Evolutionary conservation across 768 basidiomycete species (phyloP).

Genomic region (Agrocybe pediades): DNA sequence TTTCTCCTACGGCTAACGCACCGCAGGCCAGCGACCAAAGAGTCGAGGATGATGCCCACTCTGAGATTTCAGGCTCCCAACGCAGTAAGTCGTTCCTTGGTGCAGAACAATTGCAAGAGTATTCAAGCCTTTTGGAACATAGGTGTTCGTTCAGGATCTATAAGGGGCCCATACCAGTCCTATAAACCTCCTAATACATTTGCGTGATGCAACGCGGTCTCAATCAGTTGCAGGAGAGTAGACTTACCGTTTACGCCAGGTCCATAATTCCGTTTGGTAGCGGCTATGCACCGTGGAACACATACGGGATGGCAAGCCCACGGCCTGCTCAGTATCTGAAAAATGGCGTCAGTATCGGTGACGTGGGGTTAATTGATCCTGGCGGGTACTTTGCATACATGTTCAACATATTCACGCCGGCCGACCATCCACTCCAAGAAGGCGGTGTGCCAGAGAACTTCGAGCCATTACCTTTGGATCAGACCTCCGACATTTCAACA

Average conservation of each 20-base stretch:
- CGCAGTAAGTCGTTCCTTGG: no score
- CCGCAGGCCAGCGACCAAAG: no score
- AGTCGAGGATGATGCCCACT: no score
- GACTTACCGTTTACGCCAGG: background rate
- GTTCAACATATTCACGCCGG: slow-evolving; percentile 13
- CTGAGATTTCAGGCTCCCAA: no score
- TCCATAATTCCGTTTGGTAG: background rate
- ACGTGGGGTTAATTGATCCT: slow-evolving; percentile 8
- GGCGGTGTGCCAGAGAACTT: slow-evolving; percentile 5
- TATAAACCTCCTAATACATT: background rate
- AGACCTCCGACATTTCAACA: background rate
- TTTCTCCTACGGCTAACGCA: no score
- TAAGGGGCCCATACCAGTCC: background rate
- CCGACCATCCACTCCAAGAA: slow-evolving; percentile 10
- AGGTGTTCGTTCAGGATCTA: no score
- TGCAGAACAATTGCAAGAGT: no score
- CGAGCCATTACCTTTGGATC: background rate
- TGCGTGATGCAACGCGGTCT: background rate
- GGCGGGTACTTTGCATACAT: slow-evolving; percentile 9
- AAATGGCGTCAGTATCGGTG: slow-evolving; percentile 2
- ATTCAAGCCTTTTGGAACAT: no score
- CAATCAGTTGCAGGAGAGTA: background rate
- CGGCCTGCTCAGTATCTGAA: background rate
- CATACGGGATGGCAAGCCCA: background rate
- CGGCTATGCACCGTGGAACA: background rate